These are phyloP conservation scores for Auricularia sp. DNA, from an alignment of 768 basidiomycete genomes.

Conservation along the genomic window DNA sequence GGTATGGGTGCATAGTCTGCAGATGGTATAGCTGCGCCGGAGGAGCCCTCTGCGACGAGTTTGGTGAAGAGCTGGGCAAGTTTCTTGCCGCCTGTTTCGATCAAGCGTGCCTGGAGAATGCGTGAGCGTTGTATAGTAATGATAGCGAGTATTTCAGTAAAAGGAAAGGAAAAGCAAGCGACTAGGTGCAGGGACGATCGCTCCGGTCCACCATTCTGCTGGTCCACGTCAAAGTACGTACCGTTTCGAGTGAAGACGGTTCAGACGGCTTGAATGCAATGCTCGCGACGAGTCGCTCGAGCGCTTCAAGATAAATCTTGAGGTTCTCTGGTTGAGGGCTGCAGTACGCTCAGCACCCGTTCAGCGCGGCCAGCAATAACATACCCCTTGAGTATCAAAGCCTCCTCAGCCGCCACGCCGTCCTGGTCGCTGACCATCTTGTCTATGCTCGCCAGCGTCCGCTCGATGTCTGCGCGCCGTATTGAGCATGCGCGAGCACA, in stretches of 20 bases:
- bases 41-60: constrained; percentile 76
- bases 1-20: constrained; percentile 43
- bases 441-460: constrained; percentile 66
- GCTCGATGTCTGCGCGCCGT: constrained; percentile 57
- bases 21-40: constrained; percentile 57
- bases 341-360: constrained; percentile 4
- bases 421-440: constrained; percentile 68
- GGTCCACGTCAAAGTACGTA: constrained; percentile 12
- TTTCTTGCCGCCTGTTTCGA: constrained; percentile 79
- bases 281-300: constrained; percentile 68
- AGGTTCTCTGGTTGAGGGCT: constrained; percentile 69
- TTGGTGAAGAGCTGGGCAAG: constrained; percentile 77
- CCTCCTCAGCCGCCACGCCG: constrained; percentile 68
- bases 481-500: neutral
- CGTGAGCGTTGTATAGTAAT: neutral
- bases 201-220: no score
- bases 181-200: constrained; percentile 4
- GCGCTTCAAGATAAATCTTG: constrained; percentile 53
- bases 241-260: constrained; percentile 45
- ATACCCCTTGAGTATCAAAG: constrained; percentile 68
- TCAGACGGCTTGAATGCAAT: constrained; percentile 67
- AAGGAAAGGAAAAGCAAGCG: neutral
- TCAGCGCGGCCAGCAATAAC: constrained; percentile 12
- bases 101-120: constrained; percentile 45
- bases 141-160: no score